phyloP scores from a whole-genome alignment of 164 flowering plant genomes.

The Kingdonia uniflora region DNA sequence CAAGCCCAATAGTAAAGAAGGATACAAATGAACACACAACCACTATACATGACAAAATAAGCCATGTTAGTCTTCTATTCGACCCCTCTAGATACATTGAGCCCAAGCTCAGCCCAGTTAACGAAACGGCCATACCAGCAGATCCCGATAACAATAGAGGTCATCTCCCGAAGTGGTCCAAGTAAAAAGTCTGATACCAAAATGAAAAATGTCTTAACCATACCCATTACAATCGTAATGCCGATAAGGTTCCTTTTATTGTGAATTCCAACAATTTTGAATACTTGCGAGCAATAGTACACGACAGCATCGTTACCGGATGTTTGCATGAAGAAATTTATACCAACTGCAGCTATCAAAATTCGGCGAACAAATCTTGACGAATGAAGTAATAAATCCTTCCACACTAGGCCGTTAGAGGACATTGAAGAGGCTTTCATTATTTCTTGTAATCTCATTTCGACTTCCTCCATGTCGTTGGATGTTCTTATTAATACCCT shows the following conservation, averaged over 20 bases:
- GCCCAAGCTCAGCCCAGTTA: constrained; percentile 33
- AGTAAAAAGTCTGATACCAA: constrained; percentile 44
- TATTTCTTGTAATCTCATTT: constrained; percentile 40
- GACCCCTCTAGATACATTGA: constrained; percentile 36
- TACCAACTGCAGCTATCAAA: constrained; percentile 59
- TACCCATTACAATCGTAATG: constrained; percentile 64
- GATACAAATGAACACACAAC: constrained; percentile 65
- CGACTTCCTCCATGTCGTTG: constrained; percentile 37
- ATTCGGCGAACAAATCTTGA: constrained; percentile 39
- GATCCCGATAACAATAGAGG: constrained; percentile 62
- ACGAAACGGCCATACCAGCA: constrained; percentile 42
- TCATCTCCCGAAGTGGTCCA: constrained; percentile 70
- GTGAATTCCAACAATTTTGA: constrained; percentile 55
- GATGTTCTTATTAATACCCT: constrained; percentile 33
- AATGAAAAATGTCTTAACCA: constrained; percentile 49
- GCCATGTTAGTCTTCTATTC: no score
- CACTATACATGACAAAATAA: no score
- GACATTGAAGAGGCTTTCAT: constrained; percentile 16
- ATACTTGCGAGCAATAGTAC: constrained; percentile 66
- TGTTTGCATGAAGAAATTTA: constrained; percentile 95
- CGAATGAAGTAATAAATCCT: constrained; percentile 42
- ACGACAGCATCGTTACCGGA: constrained; percentile 87
- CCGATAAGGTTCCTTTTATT: constrained; percentile 25
- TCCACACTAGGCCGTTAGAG: constrained; percentile 51
- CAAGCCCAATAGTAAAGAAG: constrained; percentile 84